Base-by-base conservation (phyloP, 1,284 basidiomycete genomes). In the Pseudozyma thailandica region DNA sequence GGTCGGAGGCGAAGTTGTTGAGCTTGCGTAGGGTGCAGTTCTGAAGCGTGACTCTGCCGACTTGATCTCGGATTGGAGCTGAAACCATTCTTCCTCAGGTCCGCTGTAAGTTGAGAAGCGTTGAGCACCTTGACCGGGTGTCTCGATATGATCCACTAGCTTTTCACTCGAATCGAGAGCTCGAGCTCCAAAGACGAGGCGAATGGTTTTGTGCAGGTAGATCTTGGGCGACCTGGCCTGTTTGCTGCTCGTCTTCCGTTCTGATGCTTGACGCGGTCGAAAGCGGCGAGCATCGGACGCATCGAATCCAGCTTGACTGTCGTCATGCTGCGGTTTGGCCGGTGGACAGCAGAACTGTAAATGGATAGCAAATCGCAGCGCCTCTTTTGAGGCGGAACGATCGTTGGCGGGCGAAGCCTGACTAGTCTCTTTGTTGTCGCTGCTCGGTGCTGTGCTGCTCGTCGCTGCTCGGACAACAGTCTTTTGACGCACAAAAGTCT, bases 401-500 rank as follows among this genome's bases (percentile, higher is more conserved):
- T 26, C 25, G 10, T 21, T 49, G 48, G 16, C 45, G 12, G 56
- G 33, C 4, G 56, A 45, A 38, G 23, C 18, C 28, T 45, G 38
- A 25, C 15, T 25, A 8, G 45, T 16, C 33, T 35, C 20, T 16
- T 31, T 33, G 30, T 23, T 10, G 3, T 35, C 27, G 1, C 50
- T 37, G 20, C 25, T 23, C 6, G 30, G 26, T 16, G 26, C 15
- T 20, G 37, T 26, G 16, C 21, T 33, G 39, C 3, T 21, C n/a
- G 21, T 20, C 2, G 23, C 23, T 3, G 56, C 33, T 10, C 49
- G 50, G 16, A 58, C 30, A 16, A 62, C 44, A 33, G 68, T 70
- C 59, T 78, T 79, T 37, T 79, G 75, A 25, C 77, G 51, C 4
- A 79, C 39, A 39, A 79, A 79, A 0, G 75, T 79, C 57, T 78